Evolutionary conservation across 129 eudicot genomes (phyloP), one percentile per base, ranked within the genome.

Genomic region (Helianthus annuus): DNA sequence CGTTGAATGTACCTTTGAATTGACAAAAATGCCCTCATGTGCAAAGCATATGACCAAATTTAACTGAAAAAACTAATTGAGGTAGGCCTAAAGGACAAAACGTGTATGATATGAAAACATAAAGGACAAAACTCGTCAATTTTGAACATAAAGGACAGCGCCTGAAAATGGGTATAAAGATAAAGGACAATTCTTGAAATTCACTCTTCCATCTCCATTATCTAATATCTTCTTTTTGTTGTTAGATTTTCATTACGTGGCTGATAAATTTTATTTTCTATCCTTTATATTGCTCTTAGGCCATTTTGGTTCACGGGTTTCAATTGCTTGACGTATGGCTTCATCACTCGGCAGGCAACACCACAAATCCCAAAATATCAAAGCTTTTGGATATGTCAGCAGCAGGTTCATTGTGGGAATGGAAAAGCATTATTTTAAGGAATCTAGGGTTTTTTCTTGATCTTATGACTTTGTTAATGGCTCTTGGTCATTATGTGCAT

Each of bases 401-500:
- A 44, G 84, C 97, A 72, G 98, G 98, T 51, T 86, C 98, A 44
- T 73, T 94, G 79, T 82, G 77, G 79, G 98, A 93, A 83, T 90
- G 92, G 96, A 90, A 90, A 80, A 89, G 97, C 81, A 68, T 80
- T 57, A 76, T 93, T 61, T 82, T 83, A 60, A 79, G 97, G 59
- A 89, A 93, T 70, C 57, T 89, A 70, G 98, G 98, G 0, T 93
- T 93, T 84, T 79, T 85, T 70, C 85, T 93, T 52, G 98, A 93
- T 76, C 74, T 93, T 88, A 87, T 93, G 98, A 87, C 96, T 14
- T 77, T 89, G 78, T 69, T 89, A 66, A 89, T 89, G 96, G 96
- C 98, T 76, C 87, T 92, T 48, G 95, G 92, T 78, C 98, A 93
- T 84, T 93, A 93, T 74, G 84, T 89, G 71, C 87, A 85, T 65